Base-by-base conservation (phyloP, 805 yeast species). In the Metschnikowia proteae region DNA sequence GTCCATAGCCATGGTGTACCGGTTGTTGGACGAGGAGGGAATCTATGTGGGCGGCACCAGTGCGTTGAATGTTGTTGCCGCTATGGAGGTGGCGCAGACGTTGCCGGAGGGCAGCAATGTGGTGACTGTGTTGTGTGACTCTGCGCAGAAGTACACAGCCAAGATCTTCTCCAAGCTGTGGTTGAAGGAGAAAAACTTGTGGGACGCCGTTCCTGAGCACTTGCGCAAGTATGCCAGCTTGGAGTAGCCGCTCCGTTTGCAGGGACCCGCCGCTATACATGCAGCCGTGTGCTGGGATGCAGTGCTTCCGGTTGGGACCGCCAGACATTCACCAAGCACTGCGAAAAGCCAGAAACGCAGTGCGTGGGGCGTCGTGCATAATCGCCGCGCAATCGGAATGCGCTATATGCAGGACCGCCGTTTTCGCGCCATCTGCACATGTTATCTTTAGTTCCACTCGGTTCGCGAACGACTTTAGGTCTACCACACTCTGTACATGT, bases 21-120 rank as follows among this genome's bases (percentile, higher is more conserved):
- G 88, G 57, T 72, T 91, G 41, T 73, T 91, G 56, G 90, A 90
- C 58, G 95, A 88, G 61, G 97, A 91, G 66, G 97, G 97, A 3
- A 73, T 91, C 41, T 91, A 83, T 60, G 74, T 90, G 4, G 97
- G 97, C 23, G 96, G 96, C 41, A 89, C 97, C 3, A 83, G 91
- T 38, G 94, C 94, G 11, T 74, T 91, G 61, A 91, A 91, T 61
- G 97, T 90, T 38, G 95, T 82, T 39, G 97, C 96, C 29, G 97
- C 97, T 11, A 74, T 76, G 38, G 80, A 82, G 61, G 83, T 88
- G 17, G 96, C 97, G 3, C 67, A 82, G 65, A 62, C 70, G 5
- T 75, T 89, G 45, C 96, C 96, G 2, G 89, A 86, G 58, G 81
- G 82, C 29, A 71, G 86, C 8, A 90, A 88, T 52, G 86, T 91